phyloP scores from a whole-genome alignment of 148 eudicot genomes.

The Arctostaphylos glauca region DNA sequence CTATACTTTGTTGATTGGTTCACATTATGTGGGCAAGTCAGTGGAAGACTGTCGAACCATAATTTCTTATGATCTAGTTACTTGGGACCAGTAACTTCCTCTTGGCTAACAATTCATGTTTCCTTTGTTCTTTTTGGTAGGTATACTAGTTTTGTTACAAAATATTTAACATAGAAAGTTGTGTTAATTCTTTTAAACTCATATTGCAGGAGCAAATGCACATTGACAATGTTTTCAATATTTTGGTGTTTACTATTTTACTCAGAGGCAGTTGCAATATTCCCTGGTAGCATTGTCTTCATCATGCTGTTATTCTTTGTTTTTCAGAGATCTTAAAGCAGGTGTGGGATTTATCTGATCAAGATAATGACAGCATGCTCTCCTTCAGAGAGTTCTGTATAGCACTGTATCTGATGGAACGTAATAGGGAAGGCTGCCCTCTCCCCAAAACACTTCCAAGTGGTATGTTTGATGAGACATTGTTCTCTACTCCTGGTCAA shows the following conservation, averaged over 20 bases:
- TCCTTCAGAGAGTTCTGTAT: constrained; percentile 93
- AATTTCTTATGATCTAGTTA: not conserved
- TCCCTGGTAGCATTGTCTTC: constrained; percentile 10
- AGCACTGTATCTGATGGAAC: constrained; percentile 97
- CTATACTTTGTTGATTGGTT: not conserved
- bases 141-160: not conserved
- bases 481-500: constrained; percentile 54
- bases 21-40: not conserved
- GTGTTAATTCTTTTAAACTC: not conserved
- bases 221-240: not conserved
- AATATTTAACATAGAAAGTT: not conserved
- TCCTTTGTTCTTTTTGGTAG: not conserved
- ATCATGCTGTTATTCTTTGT: constrained; percentile 30
- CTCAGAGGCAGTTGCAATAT: not conserved
- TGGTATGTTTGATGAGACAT: constrained; percentile 46
- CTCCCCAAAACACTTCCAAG: constrained; percentile 75
- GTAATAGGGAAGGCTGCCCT: constrained; percentile 91
- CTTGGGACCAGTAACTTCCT: constrained; percentile 1
- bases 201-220: not conserved
- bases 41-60: not conserved
- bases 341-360: constrained; percentile 99
- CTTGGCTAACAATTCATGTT: not conserved
- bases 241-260: not conserved
- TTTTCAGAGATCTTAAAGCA: constrained; percentile 87
- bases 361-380: constrained; percentile 98